Evolutionary conservation across 768 basidiomycete species (phyloP), one percentile per base, ranked within the genome.

Genomic region (Mycena filopes): DNA sequence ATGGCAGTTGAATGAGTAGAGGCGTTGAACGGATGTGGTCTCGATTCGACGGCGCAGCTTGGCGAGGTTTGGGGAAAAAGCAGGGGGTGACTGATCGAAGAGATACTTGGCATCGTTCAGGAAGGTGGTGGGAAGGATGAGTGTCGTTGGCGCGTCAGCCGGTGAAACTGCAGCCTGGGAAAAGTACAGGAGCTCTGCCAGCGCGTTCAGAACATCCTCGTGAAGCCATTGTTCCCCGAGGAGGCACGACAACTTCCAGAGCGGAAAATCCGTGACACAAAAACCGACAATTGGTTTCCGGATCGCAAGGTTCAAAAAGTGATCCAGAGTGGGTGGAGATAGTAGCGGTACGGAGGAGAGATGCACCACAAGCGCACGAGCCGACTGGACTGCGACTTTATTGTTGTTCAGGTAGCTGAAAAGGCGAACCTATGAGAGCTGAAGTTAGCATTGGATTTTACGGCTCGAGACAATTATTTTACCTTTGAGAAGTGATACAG

Each of bases 151-250:
- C 8, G 16, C 21, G 21, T 5, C 45, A 21, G 16, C 45, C 4
- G 16, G 10, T 6, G 45, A 46, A 4, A 12, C 21, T 23, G 21
- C 45, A 12, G n/a, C 45, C 21, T 4, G 16, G 18, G 45, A 46
- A 21, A 46, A 12, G 25, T 5, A n/a, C 4, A 46, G 45, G 8
- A 42, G 41, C 33, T 75, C 71, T 4, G 63, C 15, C 11, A 72
- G 55, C 16, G 62, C 59, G 58, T 73, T 71, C 12, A 73, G 48
- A 25, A 71, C 60, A 60, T 70, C 66, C 23, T 75, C 70, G 29
- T 71, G 65, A 11, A 73, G 42, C 72, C 71, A 75, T 15, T 58
- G 61, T 43, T 75, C 74, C 12, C 50, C 65, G 2, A 75, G 63
- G n/a, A 75, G 65, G 29, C 63, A 66, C 15, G 45, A 62, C 15